phyloP scores from a whole-genome alignment of 345 rosid genomes.

The Camelina hispida region DNA sequence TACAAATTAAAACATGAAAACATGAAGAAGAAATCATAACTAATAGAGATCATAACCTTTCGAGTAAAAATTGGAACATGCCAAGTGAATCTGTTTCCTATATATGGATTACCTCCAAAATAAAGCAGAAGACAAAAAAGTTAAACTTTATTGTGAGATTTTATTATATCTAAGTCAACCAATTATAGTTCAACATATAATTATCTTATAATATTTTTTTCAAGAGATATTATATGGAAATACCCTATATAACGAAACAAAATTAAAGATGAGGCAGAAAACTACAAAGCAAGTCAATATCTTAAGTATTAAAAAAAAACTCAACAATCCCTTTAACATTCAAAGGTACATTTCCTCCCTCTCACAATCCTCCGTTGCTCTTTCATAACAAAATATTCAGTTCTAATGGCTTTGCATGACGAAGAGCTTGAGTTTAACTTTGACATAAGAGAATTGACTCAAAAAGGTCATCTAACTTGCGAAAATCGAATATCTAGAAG shows the following conservation, averaged over 20 bases:
- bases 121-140: neutral
- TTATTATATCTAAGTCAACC: neutral
- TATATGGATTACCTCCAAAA: slow-evolving; percentile 12
- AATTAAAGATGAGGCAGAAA: neutral
- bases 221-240: neutral
- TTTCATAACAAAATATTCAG: neutral
- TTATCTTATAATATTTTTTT: neutral
- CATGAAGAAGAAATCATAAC: slow-evolving; percentile 7
- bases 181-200: neutral
- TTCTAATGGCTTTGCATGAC: slow-evolving; percentile 27
- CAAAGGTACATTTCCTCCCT: neutral
- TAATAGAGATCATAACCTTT: neutral
- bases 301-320: neutral
- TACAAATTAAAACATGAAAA: slow-evolving; percentile 12
- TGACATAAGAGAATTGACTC: slow-evolving; percentile 49
- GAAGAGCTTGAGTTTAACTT: slow-evolving; percentile 44
- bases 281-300: neutral
- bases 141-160: neutral
- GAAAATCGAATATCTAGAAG: slow-evolving; percentile 58
- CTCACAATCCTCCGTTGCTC: neutral
- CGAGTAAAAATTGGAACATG: neutral
- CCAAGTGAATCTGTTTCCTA: slow-evolving; percentile 23
- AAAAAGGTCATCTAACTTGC: slow-evolving; percentile 45
- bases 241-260: neutral
- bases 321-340: neutral